Evolutionary conservation across 2,329 filamentous ascomycete species (phyloP).

Genomic region (Ampelomyces quisqualis): DNA sequence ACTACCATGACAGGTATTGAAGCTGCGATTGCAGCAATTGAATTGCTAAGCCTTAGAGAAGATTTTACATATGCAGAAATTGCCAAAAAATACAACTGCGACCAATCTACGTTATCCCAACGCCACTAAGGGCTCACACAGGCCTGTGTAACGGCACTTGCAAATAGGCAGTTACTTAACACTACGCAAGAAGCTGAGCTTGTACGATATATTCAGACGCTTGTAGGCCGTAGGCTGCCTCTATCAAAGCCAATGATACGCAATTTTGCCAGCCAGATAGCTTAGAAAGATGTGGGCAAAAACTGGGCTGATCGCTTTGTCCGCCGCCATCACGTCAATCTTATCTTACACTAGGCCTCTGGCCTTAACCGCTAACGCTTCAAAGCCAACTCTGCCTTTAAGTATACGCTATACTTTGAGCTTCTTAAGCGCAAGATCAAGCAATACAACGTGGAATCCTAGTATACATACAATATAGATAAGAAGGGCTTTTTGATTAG

Average conservation of each 20-base stretch:
- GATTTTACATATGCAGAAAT: not conserved
- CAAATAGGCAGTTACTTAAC: conserved; percentile 1
- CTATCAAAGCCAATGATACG: conserved; percentile 16
- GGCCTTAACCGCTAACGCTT: conserved; percentile 15
- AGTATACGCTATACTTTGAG: conserved; percentile 19
- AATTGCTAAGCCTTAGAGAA: not conserved
- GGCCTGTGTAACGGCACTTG: not conserved
- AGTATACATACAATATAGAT: conserved; percentile 10
- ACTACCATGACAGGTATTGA: not conserved
- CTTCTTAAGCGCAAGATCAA: conserved; percentile 6
- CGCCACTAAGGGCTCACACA: not conserved
- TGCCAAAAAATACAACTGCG: not conserved
- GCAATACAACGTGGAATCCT: conserved; percentile 1
- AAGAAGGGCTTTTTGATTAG: conserved; percentile 9
- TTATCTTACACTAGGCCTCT: conserved; percentile 17
- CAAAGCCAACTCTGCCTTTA: conserved; percentile 16
- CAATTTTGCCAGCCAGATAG: conserved; percentile 14
- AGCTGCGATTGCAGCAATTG: not conserved
- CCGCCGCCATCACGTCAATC: conserved; percentile 4
- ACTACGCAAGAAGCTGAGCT: conserved; percentile 13
- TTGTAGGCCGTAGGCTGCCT: conserved; percentile 11
- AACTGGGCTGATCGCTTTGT: conserved; percentile 17
- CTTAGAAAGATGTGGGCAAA: conserved; percentile 11
- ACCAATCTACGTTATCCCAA: not conserved
- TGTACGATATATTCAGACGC: conserved; percentile 17